A percentile compares a stretch with the other conserved stretches of the same genome.
Conservation (phyloP, 1,284 basidiomycete genomes). For the Ustilago nuda region DNA sequence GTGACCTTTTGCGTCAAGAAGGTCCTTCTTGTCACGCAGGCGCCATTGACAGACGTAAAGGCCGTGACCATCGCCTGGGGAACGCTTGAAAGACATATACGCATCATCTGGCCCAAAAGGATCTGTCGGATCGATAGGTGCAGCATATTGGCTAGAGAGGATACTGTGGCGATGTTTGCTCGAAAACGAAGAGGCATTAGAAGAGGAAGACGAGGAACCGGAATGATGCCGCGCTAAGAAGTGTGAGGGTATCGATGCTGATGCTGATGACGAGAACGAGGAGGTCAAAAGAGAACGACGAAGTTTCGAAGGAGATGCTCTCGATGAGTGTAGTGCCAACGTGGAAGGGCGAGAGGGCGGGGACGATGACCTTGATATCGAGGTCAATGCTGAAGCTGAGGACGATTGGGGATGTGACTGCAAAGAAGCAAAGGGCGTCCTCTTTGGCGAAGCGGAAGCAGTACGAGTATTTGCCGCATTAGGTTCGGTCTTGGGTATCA, state of each 20-base stretch:
- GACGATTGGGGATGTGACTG: not conserved
- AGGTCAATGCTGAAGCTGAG: not conserved
- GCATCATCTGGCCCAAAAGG: constrained; percentile 28
- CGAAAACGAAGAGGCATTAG: constrained; percentile 3
- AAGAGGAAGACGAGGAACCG: constrained; percentile 12
- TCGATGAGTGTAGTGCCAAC: not conserved
- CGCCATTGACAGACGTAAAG: constrained; percentile 32
- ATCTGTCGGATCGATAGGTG: constrained; percentile 11
- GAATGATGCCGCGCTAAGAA: not conserved
- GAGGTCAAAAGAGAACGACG: not conserved
- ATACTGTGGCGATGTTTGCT: constrained; percentile 2
- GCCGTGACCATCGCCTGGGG: constrained; percentile 4
- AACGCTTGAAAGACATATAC: constrained; percentile 13
- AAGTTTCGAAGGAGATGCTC: not conserved
- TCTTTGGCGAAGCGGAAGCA: constrained; percentile 7
- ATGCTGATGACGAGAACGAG: constrained; percentile 6
- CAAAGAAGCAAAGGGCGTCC: not conserved
- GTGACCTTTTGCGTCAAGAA: constrained; percentile 19
- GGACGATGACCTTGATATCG: not conserved
- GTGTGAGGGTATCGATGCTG: constrained; percentile 8
- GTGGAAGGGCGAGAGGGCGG: not conserved
- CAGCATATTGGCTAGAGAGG: constrained; percentile 10
- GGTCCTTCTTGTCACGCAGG: constrained; percentile 25
- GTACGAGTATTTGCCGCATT: not conserved
- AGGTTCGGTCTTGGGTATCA: constrained; percentile 14